These are phyloP conservation scores for Candida sp. DNA, from an alignment of 1,139 yeast species.

Conservation along the genomic window DNA sequence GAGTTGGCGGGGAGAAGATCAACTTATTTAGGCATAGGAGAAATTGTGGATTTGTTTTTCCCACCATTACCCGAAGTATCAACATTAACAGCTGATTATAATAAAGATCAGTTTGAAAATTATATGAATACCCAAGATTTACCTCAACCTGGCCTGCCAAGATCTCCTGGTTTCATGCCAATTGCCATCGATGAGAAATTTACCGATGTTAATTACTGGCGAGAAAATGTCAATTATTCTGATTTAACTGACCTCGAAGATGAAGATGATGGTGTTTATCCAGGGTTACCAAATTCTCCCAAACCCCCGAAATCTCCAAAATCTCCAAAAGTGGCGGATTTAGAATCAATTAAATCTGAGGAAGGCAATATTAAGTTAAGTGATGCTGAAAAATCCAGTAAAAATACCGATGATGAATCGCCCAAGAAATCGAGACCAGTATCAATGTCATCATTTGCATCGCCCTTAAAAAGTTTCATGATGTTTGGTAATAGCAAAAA, in stretches of 20 bases:
- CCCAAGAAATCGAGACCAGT: slow-evolving; percentile 22
- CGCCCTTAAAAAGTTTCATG: slow-evolving; percentile 45
- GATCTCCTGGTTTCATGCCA: slow-evolving; percentile 20
- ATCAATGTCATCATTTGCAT: slow-evolving; percentile 35
- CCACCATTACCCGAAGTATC: slow-evolving; percentile 67
- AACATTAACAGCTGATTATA: slow-evolving; percentile 36
- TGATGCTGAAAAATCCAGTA: neutral
- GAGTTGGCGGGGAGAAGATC: slow-evolving; percentile 93
- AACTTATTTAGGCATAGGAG: slow-evolving; percentile 86
- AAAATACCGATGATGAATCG: neutral
- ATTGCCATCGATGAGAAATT: slow-evolving; percentile 53
- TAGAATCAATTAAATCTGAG: slow-evolving; percentile 5
- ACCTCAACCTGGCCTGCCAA: slow-evolving; percentile 12
- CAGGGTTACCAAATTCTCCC: slow-evolving; percentile 11
- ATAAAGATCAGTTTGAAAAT: slow-evolving; percentile 33
- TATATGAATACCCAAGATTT: slow-evolving; percentile 17
- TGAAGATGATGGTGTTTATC: slow-evolving; percentile 9
- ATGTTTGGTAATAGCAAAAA: slow-evolving; percentile 23
- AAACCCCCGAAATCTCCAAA: slow-evolving; percentile 5
- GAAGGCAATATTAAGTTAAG: slow-evolving; percentile 8
- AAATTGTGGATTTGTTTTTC: slow-evolving; percentile 94
- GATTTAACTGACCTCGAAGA: slow-evolving; percentile 51
- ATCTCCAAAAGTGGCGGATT: slow-evolving; percentile 13
- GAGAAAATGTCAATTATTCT: slow-evolving; percentile 71
- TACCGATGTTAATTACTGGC: slow-evolving; percentile 91